These are phyloP conservation scores for Papiliotrema terrestris DNA, from an alignment of 1,284 basidiomycete species.

Conservation along the genomic window DNA sequence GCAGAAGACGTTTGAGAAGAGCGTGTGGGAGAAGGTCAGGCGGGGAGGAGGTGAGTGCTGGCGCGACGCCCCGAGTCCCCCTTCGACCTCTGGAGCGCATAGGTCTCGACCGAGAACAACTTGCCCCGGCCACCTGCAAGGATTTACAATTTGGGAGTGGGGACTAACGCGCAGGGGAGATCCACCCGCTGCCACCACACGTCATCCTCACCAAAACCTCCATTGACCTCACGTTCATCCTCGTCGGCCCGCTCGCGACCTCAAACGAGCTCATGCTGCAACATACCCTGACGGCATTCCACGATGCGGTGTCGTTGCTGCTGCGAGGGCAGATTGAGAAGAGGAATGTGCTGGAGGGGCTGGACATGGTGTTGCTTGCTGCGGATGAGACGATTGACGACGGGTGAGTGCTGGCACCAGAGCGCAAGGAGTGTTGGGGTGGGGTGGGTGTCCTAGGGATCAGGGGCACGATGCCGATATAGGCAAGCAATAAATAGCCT, in stretches of 20 bases:
- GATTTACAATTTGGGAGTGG: too few species aligned
- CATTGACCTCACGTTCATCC: constrained; percentile 92
- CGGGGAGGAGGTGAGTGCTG: constrained; percentile 73
- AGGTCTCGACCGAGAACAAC: too few species aligned
- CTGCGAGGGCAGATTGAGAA: constrained; percentile 94
- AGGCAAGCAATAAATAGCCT: too few species aligned
- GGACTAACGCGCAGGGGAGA: constrained; percentile 90
- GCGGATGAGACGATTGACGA: constrained; percentile 98
- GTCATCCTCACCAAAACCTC: constrained; percentile 92
- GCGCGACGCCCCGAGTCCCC: too few species aligned
- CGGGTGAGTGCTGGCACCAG: constrained; percentile 76
- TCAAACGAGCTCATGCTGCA: constrained; percentile 98
- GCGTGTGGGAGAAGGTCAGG: constrained; percentile 90
- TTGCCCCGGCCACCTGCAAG: too few species aligned
- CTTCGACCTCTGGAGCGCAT: too few species aligned
- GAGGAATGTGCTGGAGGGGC: constrained; percentile 86
- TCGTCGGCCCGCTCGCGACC: constrained; percentile 72
- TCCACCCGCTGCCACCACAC: constrained; percentile 83
- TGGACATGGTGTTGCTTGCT: constrained; percentile 88
- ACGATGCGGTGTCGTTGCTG: constrained; percentile 79
- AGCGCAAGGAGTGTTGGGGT: too few species aligned
- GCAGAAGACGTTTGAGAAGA: constrained; percentile 92
- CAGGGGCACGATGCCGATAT: too few species aligned
- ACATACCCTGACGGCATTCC: constrained; percentile 74
- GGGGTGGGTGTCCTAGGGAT: too few species aligned